Conservation (phyloP, 305 asterid species). For the Fraxinus greggii region DNA sequence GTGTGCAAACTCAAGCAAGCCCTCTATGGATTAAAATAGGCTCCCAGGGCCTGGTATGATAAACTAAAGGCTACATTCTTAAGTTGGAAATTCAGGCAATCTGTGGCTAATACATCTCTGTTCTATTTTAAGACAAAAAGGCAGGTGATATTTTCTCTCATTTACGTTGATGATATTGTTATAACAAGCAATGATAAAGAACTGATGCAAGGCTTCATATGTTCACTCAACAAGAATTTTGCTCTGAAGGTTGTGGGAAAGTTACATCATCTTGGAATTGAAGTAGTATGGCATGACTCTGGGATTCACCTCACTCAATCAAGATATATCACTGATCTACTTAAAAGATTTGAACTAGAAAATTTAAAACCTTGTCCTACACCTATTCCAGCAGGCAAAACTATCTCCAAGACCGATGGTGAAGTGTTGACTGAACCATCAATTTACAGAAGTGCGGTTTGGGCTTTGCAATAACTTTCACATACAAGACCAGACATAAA, state of each 20-base stretch:
- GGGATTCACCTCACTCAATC: neutral
- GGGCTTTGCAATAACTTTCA: no score
- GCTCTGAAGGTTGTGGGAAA: neutral
- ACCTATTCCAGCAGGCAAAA: no score
- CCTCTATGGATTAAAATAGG: neutral
- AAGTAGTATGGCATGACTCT: neutral
- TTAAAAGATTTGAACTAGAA: neutral
- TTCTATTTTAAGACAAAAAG: neutral
- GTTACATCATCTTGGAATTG: neutral
- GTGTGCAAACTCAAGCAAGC: neutral
- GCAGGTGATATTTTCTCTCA: neutral
- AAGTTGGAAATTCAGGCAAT: neutral
- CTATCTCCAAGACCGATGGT: no score
- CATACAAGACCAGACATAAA: no score
- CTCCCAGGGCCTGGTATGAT: neutral
- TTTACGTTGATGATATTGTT: neutral
- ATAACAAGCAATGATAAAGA: neutral
- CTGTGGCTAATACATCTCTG: neutral
- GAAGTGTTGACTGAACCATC: no score
- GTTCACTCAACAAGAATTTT: neutral
- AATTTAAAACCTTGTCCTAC: neutral
- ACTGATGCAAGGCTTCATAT: no score
- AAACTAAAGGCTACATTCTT: neutral
- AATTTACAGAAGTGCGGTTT: no score
- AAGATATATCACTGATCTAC: neutral